Evolutionary conservation across 768 basidiomycete species (phyloP).

Genomic region (Termitomyces sp.): DNA sequence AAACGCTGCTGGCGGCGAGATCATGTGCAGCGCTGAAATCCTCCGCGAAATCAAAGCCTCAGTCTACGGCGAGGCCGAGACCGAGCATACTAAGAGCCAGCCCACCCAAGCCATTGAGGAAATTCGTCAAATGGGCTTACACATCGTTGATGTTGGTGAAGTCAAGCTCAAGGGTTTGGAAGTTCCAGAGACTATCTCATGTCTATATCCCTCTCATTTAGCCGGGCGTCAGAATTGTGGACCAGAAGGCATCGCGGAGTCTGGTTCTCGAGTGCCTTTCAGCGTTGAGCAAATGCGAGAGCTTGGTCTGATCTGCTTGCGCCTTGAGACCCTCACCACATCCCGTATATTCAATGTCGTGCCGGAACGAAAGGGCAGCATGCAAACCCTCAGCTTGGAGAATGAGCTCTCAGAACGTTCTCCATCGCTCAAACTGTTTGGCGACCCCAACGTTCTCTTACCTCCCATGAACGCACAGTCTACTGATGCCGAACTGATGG

Average conservation of each 20-base stretch:
- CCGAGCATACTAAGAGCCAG: constrained; percentile 56
- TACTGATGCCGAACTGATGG: constrained; percentile 66
- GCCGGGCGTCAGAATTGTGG: constrained; percentile 58
- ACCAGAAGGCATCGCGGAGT: constrained; percentile 26
- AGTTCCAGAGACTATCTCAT: constrained; percentile 80
- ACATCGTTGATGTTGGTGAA: constrained; percentile 78
- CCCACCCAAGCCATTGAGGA: constrained; percentile 64
- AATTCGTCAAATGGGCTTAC: constrained; percentile 65
- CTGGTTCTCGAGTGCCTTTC: constrained; percentile 56
- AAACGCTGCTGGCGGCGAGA: constrained; percentile 86
- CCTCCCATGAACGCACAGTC: constrained; percentile 68
- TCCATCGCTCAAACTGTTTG: constrained; percentile 38
- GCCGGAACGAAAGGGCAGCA: constrained; percentile 41
- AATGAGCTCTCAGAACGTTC: constrained; percentile 22
- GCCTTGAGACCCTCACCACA: constrained; percentile 73
- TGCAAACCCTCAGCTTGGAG: constrained; percentile 27
- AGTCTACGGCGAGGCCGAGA: constrained; percentile 52
- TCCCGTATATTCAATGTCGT: constrained; percentile 51
- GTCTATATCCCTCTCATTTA: constrained; percentile 74
- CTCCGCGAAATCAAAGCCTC: constrained; percentile 73
- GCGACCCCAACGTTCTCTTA: constrained; percentile 58
- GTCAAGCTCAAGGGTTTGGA: constrained; percentile 93
- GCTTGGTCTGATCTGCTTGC: constrained; percentile 67
- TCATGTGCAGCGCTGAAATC: constrained; percentile 87
- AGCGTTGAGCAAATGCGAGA: constrained; percentile 71